Conservation (phyloP, 192 early-diverging fungal species). For the Coemansia sp. region DNA sequence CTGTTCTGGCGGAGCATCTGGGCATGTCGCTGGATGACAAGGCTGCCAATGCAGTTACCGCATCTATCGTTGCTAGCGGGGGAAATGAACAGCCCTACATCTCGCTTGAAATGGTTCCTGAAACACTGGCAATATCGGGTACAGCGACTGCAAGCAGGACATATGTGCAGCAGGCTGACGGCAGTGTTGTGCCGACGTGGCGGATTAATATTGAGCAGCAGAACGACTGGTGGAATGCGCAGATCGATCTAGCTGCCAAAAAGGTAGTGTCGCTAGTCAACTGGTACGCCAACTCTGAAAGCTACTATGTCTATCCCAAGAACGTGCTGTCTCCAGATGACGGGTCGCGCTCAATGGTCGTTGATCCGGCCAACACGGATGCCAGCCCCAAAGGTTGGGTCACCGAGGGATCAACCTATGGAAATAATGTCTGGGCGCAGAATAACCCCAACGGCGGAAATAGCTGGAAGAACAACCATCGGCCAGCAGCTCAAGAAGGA, state of each 20-base stretch:
- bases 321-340: constrained; percentile 76
- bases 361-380: constrained; percentile 57
- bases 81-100: background rate
- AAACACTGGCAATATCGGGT: constrained; percentile 23
- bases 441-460: constrained; percentile 77
- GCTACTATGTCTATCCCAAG: constrained; percentile 81
- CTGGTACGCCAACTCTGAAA: constrained; percentile 76
- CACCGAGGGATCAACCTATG: constrained; percentile 59
- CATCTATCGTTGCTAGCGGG: background rate
- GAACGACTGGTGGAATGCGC: constrained; percentile 80
- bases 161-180: constrained; percentile 66
- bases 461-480: constrained; percentile 78
- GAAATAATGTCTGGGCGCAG: constrained; percentile 97
- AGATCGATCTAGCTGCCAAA: constrained; percentile 63
- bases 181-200: constrained; percentile 71
- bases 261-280: constrained; percentile 71
- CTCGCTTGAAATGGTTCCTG: constrained; percentile 35
- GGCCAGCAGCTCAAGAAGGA: constrained; percentile 40
- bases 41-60: background rate
- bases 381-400: constrained; percentile 89
- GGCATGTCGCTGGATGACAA: background rate
- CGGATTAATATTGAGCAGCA: constrained; percentile 78
- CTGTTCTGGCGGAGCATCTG: background rate
- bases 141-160: constrained; percentile 57
- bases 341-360: constrained; percentile 60